Evolutionary conservation across 2,329 filamentous ascomycete species (phyloP).

Genomic region (Chaetothyriales sp.): DNA sequence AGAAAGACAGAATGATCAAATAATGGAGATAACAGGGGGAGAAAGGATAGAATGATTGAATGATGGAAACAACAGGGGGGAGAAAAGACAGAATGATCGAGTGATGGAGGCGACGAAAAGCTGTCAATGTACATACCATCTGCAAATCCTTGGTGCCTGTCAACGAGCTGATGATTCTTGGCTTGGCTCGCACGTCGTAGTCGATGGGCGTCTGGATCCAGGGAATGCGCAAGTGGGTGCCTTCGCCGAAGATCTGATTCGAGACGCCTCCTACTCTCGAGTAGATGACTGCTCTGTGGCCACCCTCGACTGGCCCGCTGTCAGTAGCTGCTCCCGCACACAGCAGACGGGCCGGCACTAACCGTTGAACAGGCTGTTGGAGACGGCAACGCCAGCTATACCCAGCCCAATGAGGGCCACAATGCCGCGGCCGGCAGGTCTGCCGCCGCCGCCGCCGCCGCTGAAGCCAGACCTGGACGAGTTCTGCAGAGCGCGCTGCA

Average conservation of each 20-base stretch:
- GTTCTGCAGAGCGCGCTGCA: conserved; percentile 49
- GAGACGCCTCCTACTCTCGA: conserved; percentile 80
- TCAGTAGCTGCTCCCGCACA: not conserved
- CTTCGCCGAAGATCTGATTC: conserved; percentile 94
- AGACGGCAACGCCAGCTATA: conserved; percentile 28
- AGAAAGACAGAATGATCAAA: not conserved
- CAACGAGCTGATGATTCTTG: conserved; percentile 87
- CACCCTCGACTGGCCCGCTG: conserved; percentile 63
- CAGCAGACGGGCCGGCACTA: conserved; percentile 5
- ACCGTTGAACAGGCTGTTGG: conserved; percentile 58
- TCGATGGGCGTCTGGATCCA: conserved; percentile 96
- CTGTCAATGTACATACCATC: conserved; percentile 52
- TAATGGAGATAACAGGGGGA: too few species aligned
- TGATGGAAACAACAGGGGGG: too few species aligned
- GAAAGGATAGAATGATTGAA: too few species aligned
- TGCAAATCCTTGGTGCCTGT: conserved; percentile 98
- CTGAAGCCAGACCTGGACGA: conserved; percentile 38
- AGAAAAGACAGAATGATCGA: not conserved
- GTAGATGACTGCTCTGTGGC: conserved; percentile 98
- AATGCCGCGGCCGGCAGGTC: conserved; percentile 41
- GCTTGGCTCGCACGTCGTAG: conserved; percentile 96
- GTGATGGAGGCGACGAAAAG: not conserved
- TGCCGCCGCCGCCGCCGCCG: conserved; percentile 40
- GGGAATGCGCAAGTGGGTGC: conserved; percentile 88
- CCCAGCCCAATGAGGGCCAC: conserved; percentile 41